Conservation (phyloP, 352 stramenopile genomes). For the Globisporangium sylvaticum region DNA sequence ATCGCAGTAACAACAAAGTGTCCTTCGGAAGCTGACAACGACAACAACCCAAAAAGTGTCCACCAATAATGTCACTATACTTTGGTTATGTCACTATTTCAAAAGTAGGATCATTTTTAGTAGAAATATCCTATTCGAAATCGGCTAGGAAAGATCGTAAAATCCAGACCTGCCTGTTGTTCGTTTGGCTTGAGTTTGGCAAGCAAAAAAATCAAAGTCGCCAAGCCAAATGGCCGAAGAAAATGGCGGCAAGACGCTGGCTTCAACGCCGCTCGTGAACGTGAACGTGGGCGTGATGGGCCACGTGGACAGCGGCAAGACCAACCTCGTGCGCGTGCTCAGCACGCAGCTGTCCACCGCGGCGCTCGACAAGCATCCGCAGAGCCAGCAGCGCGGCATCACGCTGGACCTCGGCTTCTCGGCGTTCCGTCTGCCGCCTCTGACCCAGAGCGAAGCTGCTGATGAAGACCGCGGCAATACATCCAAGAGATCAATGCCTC, state of each 20-base stretch:
- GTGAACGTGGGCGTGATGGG: slow-evolving; percentile 98
- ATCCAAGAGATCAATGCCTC: not conserved
- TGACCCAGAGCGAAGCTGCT: not conserved
- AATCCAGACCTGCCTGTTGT: not conserved
- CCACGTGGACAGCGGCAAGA: slow-evolving; percentile 99
- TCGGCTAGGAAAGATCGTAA: not conserved
- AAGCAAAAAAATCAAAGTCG: not conserved
- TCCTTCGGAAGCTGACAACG: not conserved
- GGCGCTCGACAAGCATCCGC: slow-evolving; percentile 97
- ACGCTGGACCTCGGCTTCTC: slow-evolving; percentile 99
- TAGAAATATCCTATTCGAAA: not conserved
- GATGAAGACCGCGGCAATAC: not conserved
- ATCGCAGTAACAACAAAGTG: not conserved
- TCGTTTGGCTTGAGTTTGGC: not conserved
- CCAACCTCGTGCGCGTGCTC: slow-evolving; percentile 93
- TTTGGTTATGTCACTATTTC: not conserved
- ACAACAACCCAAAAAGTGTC: too few species aligned
- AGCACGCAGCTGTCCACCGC: slow-evolving; percentile 97
- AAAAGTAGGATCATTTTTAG: not conserved
- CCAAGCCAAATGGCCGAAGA: not conserved
- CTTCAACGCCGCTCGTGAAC: slow-evolving; percentile 50
- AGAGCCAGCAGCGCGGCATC: slow-evolving; percentile 95
- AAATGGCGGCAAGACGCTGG: not conserved
- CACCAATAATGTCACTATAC: not conserved
- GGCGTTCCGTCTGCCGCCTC: slow-evolving; percentile 82